A percentile compares a stretch with the other conserved stretches of the same genome.
phyloP scores from a whole-genome alignment of 1,139 yeast genomes.

The Pichia sp. region DNA sequence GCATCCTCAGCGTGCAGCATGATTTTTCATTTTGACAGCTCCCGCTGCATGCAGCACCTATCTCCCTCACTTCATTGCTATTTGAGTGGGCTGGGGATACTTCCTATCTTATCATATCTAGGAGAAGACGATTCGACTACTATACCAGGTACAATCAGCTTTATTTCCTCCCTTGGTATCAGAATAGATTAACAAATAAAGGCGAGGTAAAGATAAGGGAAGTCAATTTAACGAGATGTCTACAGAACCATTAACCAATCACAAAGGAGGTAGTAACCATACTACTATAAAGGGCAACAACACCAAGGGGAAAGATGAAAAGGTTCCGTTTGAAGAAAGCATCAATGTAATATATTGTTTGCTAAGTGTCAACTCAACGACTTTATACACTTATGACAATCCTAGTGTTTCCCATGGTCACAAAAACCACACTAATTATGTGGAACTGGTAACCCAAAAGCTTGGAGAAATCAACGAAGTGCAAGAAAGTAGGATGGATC shows the following conservation, averaged over 20 bases:
- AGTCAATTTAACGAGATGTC: slow-evolving; percentile 35
- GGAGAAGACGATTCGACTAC: slow-evolving; percentile 79
- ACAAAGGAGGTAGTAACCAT: not conserved
- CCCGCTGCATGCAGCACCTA: no score
- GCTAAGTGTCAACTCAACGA: slow-evolving; percentile 47
- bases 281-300: not conserved
- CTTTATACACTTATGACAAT: slow-evolving; percentile 50
- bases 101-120: no score
- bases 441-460: slow-evolving; percentile 49
- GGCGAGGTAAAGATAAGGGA: slow-evolving; percentile 66
- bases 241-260: slow-evolving; percentile 1
- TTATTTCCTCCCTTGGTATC: no score
- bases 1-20: no score
- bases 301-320: not conserved
- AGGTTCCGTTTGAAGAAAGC: slow-evolving; percentile 8
- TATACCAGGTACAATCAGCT: slow-evolving; percentile 64
- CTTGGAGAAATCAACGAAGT: slow-evolving; percentile 46
- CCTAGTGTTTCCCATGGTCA: slow-evolving; percentile 32
- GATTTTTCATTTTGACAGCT: no score
- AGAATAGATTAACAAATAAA: slow-evolving; percentile 59
- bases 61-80: no score
- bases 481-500: slow-evolving; percentile 27
- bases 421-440: slow-evolving; percentile 39
- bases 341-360: slow-evolving; percentile 24
- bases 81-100: no score